phyloP scores from a whole-genome alignment of 169 alveolate genomes.

The Plasmodium gonderi region DNA sequence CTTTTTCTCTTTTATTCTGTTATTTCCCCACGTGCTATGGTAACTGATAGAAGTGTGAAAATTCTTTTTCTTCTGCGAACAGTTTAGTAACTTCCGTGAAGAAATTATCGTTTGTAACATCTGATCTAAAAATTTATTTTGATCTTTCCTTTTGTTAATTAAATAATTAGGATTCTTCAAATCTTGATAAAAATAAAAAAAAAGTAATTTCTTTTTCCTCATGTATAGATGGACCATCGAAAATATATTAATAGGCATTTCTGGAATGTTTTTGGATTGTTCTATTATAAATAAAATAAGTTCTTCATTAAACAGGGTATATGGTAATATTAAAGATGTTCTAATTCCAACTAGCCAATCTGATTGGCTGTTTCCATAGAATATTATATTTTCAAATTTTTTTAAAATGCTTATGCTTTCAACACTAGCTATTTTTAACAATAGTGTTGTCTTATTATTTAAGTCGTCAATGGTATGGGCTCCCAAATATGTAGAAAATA shows the following conservation, averaged over 20 bases:
- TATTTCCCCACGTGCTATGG: not conserved
- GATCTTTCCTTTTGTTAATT: conserved; percentile 22
- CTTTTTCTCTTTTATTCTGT: not conserved
- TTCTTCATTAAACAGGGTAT: conserved; percentile 61
- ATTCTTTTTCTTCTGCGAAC: conserved; percentile 17
- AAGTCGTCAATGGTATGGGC: conserved; percentile 80
- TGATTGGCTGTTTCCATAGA: conserved; percentile 84
- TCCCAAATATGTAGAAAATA: conserved; percentile 75
- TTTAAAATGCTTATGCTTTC: conserved; percentile 72
- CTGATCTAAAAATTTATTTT: conserved; percentile 43
- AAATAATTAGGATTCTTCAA: conserved; percentile 43
- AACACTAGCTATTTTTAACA: conserved; percentile 73
- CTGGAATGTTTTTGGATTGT: conserved; percentile 71
- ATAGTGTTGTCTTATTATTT: conserved; percentile 79
- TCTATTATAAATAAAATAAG: conserved; percentile 70
- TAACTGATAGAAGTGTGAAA: conserved; percentile 6
- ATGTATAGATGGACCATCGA: conserved; percentile 71
- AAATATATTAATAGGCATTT: conserved; percentile 75
- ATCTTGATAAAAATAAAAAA: conserved; percentile 69
- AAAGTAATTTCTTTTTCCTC: conserved; percentile 57
- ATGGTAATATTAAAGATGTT: conserved; percentile 82
- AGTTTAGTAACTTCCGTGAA: conserved; percentile 33
- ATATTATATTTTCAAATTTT: conserved; percentile 77
- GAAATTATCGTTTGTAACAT: conserved; percentile 62
- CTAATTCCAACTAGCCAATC: conserved; percentile 86